phyloP scores from a whole-genome alignment of 1,139 yeast species.

The Geotrichum aggregatum region DNA sequence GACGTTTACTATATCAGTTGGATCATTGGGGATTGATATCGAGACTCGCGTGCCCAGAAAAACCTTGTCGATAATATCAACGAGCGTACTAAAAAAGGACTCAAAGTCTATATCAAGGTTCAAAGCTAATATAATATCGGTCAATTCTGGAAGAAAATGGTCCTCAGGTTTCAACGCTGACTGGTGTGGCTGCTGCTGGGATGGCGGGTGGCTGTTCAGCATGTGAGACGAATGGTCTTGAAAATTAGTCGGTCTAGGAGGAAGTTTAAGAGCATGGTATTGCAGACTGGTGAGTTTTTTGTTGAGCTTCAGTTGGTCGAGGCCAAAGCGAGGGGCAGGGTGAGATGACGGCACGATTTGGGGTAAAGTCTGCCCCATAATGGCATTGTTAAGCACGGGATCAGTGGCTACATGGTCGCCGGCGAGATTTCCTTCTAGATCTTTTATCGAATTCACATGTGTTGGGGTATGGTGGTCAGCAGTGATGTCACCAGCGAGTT shows the following conservation, averaged over 20 bases:
- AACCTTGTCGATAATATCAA: constrained; percentile 29
- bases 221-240: neutral
- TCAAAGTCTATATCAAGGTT: constrained; percentile 36
- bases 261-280: neutral
- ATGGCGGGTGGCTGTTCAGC: neutral
- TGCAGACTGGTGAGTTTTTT: neutral
- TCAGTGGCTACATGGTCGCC: neutral
- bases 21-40: constrained; percentile 35
- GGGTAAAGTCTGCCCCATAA: neutral
- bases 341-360: neutral
- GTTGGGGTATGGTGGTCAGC: neutral
- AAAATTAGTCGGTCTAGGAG: neutral
- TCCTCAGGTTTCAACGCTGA: neutral
- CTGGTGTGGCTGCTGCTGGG: neutral
- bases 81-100: constrained; percentile 34
- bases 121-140: constrained; percentile 33
- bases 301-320: neutral
- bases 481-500: neutral
- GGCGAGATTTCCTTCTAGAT: too few species aligned
- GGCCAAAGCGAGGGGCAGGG: neutral
- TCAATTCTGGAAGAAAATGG: constrained; percentile 29
- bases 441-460: neutral
- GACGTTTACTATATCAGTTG: constrained; percentile 36
- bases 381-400: neutral
- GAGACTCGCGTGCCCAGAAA: constrained; percentile 35